Percentiles rank a stretch among this genome's conserved stretches.
Evolutionary conservation across 192 early-diverging fungal species (phyloP).

Genomic region (Pilobolus umbonatus): DNA sequence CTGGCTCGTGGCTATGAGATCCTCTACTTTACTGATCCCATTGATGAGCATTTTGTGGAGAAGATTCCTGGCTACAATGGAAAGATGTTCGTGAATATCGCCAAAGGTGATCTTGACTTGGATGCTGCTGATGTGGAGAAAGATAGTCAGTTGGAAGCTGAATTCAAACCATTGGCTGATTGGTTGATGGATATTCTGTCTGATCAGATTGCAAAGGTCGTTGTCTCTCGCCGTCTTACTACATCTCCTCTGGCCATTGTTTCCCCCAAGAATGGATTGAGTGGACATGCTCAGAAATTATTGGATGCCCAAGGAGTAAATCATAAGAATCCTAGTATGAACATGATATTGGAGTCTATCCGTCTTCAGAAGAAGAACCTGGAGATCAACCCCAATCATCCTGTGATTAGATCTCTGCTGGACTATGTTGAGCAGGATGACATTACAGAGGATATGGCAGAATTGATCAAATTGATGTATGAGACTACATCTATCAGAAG

Average conservation of each 20-base stretch:
- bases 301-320: slow-evolving; percentile 51
- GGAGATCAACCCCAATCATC: slow-evolving; percentile 67
- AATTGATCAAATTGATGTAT: slow-evolving; percentile 53
- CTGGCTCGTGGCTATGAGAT: slow-evolving; percentile 88
- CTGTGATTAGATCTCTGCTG: slow-evolving; percentile 51
- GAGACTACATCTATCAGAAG: slow-evolving; percentile 60
- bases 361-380: slow-evolving; percentile 57
- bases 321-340: slow-evolving; percentile 33
- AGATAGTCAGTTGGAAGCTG: slow-evolving; percentile 45
- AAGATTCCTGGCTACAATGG: slow-evolving; percentile 70
- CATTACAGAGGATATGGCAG: slow-evolving; percentile 38
- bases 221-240: slow-evolving; percentile 71
- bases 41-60: slow-evolving; percentile 76
- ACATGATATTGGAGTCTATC: slow-evolving; percentile 44
- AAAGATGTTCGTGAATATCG: slow-evolving; percentile 73
- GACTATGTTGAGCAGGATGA: slow-evolving; percentile 45
- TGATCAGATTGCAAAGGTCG: slow-evolving; percentile 52
- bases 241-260: slow-evolving; percentile 74
- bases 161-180: slow-evolving; percentile 52
- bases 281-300: slow-evolving; percentile 59
- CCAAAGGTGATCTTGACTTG: slow-evolving; percentile 60
- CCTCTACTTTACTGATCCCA: slow-evolving; percentile 69
- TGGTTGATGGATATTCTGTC: slow-evolving; percentile 46
- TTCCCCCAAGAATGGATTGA: slow-evolving; percentile 54
- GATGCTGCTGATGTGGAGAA: slow-evolving; percentile 43